Conservation (phyloP, 176 grass and related monocot species). For the Oryza meridionalis region DNA sequence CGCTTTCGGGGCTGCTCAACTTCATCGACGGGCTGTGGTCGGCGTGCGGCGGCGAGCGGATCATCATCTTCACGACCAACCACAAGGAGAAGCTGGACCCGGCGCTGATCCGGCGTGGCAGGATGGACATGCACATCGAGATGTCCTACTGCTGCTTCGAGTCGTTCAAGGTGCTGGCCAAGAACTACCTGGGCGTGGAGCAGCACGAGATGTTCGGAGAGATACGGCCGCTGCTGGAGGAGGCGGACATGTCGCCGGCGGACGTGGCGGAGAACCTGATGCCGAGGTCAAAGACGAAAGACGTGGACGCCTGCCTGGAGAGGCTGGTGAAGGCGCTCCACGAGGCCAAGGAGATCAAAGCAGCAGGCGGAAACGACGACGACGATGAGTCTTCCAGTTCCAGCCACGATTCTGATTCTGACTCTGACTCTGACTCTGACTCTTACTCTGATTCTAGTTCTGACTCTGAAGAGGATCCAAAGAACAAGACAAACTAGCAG, state of each 20-base stretch:
- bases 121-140: conserved; percentile 78
- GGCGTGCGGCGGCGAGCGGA: conserved; percentile 54
- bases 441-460: too few species aligned
- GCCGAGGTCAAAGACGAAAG: conserved; percentile 14
- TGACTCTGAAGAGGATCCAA: too few species aligned
- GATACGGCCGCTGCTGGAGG: conserved; percentile 39
- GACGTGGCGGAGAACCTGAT: conserved; percentile 68
- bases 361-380: too few species aligned
- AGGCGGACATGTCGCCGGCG: conserved; percentile 57
- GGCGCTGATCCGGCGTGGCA: conserved; percentile 51
- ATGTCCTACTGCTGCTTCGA: conserved; percentile 59
- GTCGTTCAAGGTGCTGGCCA: conserved; percentile 50
- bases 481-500: too few species aligned
- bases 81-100: conserved; percentile 67
- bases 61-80: conserved; percentile 69
- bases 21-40: conserved; percentile 73
- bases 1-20: conserved; percentile 62
- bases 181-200: conserved; percentile 48
- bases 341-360: background rate
- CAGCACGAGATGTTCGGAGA: conserved; percentile 38
- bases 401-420: too few species aligned
- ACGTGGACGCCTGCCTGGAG: conserved; percentile 4
- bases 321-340: conserved; percentile 24
- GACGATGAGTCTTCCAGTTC: too few species aligned
- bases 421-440: too few species aligned